Base-by-base conservation (phyloP, 495 filamentous ascomycete species). In the Aspergillus affinis region DNA sequence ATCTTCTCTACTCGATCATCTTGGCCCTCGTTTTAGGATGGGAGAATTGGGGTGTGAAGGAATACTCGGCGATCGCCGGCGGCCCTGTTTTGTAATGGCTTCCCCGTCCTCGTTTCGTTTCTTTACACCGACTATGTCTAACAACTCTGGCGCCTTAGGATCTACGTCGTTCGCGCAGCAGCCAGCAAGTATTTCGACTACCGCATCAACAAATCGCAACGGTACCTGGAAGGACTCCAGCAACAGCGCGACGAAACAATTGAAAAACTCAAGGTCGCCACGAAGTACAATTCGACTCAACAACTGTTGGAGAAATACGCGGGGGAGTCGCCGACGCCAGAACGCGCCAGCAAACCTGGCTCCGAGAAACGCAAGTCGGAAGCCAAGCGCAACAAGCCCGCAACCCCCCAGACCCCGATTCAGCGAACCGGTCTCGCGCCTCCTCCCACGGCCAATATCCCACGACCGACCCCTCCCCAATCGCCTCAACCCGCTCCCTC, bases 241-340 rank as follows among this genome's bases (percentile, higher is more conserved):
- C 81, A 84, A 57, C 89, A 97, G 73, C 86, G 92, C 49, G 84
- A 88, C 54, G 85, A 86, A 65, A 95, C 92, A 1, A 97, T 98
- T 62, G 90, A 95, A 68, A 93, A 92, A 74, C 85, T 98, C 51
- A 98, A 98, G 74, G 84, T 85, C 29, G 92, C 92, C 19, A 98
- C 94, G 36, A 96, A 90, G 69, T 98, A 95, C 76, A 89, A 97
- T 73, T 92, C 92, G 7, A 98, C 94, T 17, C 89, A 95, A 68
- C 86, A 96, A 66, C 75, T 98, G 53, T 84, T 98, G 3, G 90
- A 98, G 67, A 98, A 97, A 68, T 98, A 98, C 70, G 93, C 90
- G 44, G 90, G 84, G 29, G 76, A 82, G 44, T 78, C 82, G 18
- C 78, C 83, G 18, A 80, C 78, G 0, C 75, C 77, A 68, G 71